These are phyloP conservation scores for Lachnum nothofagi DNA, from an alignment of 2,329 filamentous ascomycete genomes.

Conservation along the genomic window DNA sequence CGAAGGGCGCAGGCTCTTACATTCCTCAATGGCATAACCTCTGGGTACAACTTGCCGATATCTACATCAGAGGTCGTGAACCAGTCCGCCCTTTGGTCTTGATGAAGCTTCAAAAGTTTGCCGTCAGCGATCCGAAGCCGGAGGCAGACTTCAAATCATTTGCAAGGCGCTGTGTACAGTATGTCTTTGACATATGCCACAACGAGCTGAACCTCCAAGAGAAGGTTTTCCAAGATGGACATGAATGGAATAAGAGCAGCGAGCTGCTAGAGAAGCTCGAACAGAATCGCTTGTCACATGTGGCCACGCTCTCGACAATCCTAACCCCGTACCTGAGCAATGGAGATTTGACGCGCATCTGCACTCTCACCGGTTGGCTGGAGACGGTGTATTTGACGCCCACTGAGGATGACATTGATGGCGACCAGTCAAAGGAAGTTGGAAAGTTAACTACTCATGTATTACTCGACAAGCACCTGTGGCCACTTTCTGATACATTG, in stretches of 20 bases:
- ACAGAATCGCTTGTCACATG: constrained; percentile 26
- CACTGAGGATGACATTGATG: constrained; percentile 23
- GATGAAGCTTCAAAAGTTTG: constrained; percentile 51
- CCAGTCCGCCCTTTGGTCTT: constrained; percentile 50
- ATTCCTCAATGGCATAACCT: constrained; percentile 58
- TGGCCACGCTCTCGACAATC: constrained; percentile 27
- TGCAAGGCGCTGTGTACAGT: constrained; percentile 26
- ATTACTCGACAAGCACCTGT: constrained; percentile 29
- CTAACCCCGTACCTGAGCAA: constrained; percentile 27
- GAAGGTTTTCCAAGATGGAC: constrained; percentile 28
- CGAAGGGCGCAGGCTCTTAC: constrained; percentile 55
- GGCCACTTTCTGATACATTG: constrained; percentile 28
- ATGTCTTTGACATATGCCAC: constrained; percentile 31
- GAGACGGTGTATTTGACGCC: constrained; percentile 29
- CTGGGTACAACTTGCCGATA: constrained; percentile 46
- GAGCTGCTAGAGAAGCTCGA: constrained; percentile 28
- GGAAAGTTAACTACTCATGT: constrained; percentile 24
- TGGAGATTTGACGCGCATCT: constrained; percentile 26
- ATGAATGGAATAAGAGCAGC: constrained; percentile 26
- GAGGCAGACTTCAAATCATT: constrained; percentile 31
- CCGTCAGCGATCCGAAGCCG: constrained; percentile 20
- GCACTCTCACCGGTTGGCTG: constrained; percentile 29
- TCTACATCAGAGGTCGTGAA: constrained; percentile 41
- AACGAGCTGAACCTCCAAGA: constrained; percentile 29
- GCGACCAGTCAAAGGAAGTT: constrained; percentile 21